Evolutionary conservation across 129 eudicot species (phyloP).

Genomic region (Saussurea involucrata): DNA sequence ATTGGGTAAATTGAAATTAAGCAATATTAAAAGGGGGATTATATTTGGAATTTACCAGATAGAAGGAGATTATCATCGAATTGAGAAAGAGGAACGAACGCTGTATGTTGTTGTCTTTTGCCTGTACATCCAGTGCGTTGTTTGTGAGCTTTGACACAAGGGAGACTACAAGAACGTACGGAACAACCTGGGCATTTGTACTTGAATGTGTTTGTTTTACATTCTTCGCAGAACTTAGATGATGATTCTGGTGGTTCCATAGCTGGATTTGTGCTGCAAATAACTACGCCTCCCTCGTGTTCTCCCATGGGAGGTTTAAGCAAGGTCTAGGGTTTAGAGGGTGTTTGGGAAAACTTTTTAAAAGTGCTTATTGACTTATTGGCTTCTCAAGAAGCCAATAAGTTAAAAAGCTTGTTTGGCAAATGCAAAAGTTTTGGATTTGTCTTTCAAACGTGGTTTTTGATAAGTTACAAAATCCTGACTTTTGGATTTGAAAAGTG

Average conservation of each 20-base stretch:
- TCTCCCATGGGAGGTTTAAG: conserved; percentile 29
- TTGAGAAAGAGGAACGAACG: conserved; percentile 62
- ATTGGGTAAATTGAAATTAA: neutral
- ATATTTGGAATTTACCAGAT: conserved; percentile 47
- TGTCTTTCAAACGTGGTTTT: too few relatives aligned
- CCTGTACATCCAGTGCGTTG: conserved; percentile 68
- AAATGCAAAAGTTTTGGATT: too few relatives aligned
- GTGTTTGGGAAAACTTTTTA: too few relatives aligned
- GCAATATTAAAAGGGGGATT: neutral
- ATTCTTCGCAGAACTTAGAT: conserved; percentile 49
- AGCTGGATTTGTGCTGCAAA: conserved; percentile 11
- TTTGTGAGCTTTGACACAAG: conserved; percentile 95
- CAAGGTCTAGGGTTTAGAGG: conserved; percentile 25
- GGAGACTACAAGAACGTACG: conserved; percentile 71
- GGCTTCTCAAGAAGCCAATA: too few relatives aligned
- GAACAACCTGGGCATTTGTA: conserved; percentile 94
- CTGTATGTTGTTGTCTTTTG: conserved; percentile 46
- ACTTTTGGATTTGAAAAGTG: too few relatives aligned
- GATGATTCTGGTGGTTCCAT: conserved; percentile 9
- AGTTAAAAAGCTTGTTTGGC: too few relatives aligned
- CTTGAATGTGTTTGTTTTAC: conserved; percentile 55
- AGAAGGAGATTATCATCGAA: conserved; percentile 69
- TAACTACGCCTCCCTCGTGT: conserved; percentile 15
- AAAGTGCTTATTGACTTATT: too few relatives aligned
- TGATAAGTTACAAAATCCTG: too few relatives aligned